phyloP scores from a whole-genome alignment of 352 stramenopile species.

The Globisporangium cylindrosporum region DNA sequence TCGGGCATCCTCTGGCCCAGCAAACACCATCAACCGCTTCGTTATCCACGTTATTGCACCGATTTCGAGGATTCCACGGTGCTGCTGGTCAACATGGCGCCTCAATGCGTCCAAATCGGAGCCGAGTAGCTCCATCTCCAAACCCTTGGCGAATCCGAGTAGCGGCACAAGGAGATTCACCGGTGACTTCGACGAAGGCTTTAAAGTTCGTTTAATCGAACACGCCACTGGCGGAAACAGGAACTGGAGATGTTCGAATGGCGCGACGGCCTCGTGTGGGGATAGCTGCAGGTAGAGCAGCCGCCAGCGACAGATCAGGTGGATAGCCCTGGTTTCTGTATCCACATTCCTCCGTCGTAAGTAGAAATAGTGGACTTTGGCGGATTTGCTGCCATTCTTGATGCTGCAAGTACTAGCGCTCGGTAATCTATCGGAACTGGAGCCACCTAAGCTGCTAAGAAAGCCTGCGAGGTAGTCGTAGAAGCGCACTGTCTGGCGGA shows the following conservation, averaged over 20 bases:
- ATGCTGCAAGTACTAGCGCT: not conserved
- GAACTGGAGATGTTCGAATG: slow-evolving; percentile 51
- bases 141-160: slow-evolving; percentile 21
- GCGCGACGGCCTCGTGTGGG: slow-evolving; percentile 40
- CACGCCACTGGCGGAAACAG: slow-evolving; percentile 26
- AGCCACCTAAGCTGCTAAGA: not conserved
- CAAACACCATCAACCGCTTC: slow-evolving; percentile 24
- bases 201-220: slow-evolving; percentile 10
- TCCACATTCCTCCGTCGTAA: slow-evolving; percentile 30
- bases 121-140: slow-evolving; percentile 19
- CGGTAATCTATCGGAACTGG: not conserved
- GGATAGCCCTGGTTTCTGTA: slow-evolving; percentile 37
- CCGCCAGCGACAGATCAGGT: slow-evolving; percentile 63
- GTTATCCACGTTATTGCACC: slow-evolving; percentile 18
- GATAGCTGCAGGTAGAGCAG: slow-evolving; percentile 48
- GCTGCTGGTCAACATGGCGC: not conserved
- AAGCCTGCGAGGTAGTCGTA: slow-evolving; percentile 45
- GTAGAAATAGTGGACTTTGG: slow-evolving; percentile 48
- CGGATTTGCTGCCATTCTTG: not conserved
- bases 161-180: slow-evolving; percentile 13
- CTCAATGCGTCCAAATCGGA: slow-evolving; percentile 4
- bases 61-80: not conserved
- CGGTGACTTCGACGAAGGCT: not conserved
- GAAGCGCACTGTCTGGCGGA: slow-evolving; percentile 47
- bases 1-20: not conserved